A percentile compares a stretch with the other conserved stretches of the same genome.
These are phyloP conservation scores for Wickerhamomyces sp. DNA, from an alignment of 1,139 yeast genomes.

Conservation along the genomic window DNA sequence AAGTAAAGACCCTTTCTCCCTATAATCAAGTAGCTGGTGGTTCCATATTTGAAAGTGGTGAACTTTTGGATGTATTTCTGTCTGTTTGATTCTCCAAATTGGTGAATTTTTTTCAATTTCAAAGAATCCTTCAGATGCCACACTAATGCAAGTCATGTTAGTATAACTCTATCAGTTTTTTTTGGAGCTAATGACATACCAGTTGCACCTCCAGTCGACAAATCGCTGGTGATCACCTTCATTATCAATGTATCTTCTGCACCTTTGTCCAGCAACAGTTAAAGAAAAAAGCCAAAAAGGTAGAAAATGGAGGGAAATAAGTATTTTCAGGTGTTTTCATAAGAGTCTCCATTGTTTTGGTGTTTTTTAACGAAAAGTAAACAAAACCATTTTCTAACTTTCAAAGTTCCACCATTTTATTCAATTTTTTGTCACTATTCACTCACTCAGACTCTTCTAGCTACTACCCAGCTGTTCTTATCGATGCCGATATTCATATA, in stretches of 20 bases:
- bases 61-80: slow-evolving; percentile 11
- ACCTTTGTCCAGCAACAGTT: background rate
- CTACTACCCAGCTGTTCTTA: background rate
- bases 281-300: too few relatives aligned
- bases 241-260: background rate
- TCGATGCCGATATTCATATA: too few relatives aligned
- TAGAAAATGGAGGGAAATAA: too few relatives aligned
- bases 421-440: too few relatives aligned
- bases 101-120: slow-evolving; percentile 4
- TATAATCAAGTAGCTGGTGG: slow-evolving; percentile 6
- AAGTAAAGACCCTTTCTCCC: slow-evolving; percentile 17
- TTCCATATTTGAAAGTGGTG: slow-evolving; percentile 4
- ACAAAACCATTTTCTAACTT: too few relatives aligned
- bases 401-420: too few relatives aligned
- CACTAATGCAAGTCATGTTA: slow-evolving; percentile 1
- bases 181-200: slow-evolving; percentile 6
- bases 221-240: slow-evolving; percentile 11
- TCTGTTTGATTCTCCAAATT: slow-evolving; percentile 8
- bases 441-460: background rate
- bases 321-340: background rate
- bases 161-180: background rate
- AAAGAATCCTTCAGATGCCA: slow-evolving; percentile 7
- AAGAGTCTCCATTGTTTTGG: background rate
- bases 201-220: slow-evolving; percentile 13
- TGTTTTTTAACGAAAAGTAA: background rate